Percentiles rank a stretch among this genome's conserved stretches.
These are phyloP conservation scores for Obba rivulosa DNA, from an alignment of 768 basidiomycete species.

Conservation along the genomic window DNA sequence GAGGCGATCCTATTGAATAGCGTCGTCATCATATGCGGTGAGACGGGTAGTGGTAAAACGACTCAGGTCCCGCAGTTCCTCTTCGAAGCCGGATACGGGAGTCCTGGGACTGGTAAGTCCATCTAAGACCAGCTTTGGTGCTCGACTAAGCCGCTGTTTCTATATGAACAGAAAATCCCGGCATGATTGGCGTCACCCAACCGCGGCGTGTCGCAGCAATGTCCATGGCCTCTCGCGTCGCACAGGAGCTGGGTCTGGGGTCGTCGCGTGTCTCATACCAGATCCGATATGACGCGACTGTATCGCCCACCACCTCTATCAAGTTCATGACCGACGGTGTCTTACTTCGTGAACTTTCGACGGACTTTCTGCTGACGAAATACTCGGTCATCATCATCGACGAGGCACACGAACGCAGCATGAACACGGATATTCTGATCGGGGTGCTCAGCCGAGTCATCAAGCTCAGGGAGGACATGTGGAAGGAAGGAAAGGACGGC, in stretches of 20 bases:
- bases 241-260: conserved; percentile 84
- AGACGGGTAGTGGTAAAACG: conserved; percentile 98
- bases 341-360: conserved; percentile 83
- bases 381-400: conserved; percentile 96
- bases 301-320: conserved; percentile 84
- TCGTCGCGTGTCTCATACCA: conserved; percentile 88
- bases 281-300: conserved; percentile 94
- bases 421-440: conserved; percentile 97
- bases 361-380: conserved; percentile 88
- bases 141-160: too few species aligned
- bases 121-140: background rate
- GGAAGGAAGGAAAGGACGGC: conserved; percentile 70
- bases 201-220: conserved; percentile 96
- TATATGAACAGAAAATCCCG: conserved; percentile 72
- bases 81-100: conserved; percentile 95
- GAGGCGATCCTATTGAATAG: conserved; percentile 84
- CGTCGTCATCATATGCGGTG: conserved; percentile 84
- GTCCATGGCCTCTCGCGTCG: conserved; percentile 91
- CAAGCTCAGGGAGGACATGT: conserved; percentile 83
- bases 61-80: conserved; percentile 98
- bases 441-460: conserved; percentile 94
- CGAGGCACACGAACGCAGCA: conserved; percentile 96
- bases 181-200: conserved; percentile 97
- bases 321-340: conserved; percentile 99
- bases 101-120: conserved; percentile 66